Evolutionary conservation across 805 yeast genomes (phyloP), one percentile per base, ranked within the genome.

Genomic region (Cyberlindnera samutprakarnensis): DNA sequence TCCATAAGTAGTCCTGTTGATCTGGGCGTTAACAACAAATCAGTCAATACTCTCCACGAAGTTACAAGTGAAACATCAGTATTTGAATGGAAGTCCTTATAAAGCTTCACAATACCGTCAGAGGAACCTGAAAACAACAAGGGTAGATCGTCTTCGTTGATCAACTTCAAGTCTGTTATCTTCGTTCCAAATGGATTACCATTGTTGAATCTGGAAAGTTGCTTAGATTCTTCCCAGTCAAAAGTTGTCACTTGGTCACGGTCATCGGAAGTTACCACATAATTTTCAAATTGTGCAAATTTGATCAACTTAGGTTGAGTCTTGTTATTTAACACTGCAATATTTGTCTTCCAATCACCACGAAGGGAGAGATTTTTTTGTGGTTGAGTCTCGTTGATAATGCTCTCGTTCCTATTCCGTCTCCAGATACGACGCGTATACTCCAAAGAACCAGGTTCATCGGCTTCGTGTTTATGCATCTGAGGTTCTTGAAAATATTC

Each of bases 401-500:
- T 83, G 3, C 70, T 56, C 52, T 92, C 97, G 51, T 92, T 92
- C 44, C 97, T 67, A 48, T 81, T 82, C 41, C 94, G 69, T 45
- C 96, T 69, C 97, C 97, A 92, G 16, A 84, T 58, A 36, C 94
- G 66, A 42, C 75, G 78, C 22, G 83, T 75, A 46, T 84, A 85
- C 41, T 84, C 88, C 37, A 78, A 74, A 35, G 95, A 84, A 0
- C 97, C 97, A 0, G 94, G 92, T 53, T 87, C 95, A 46, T 90
- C 96, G 13, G 75, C 59, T 44, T 90, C 96, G 33, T 73, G 70
- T 36, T 75, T 78, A 9, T 84, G 76, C 79, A 88, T 79, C 51
- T 90, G 97, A 0, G 98, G 96, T 51, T 88, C 97, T 49, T 88
- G 95, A 61, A 90, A 92, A 50, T 87, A 88, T 54, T 92, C 98